A percentile compares a stretch with the other conserved stretches of the same genome.
These are phyloP conservation scores for Penicillium sp. DNA, from an alignment of 2,329 filamentous ascomycete species.

Conservation along the genomic window DNA sequence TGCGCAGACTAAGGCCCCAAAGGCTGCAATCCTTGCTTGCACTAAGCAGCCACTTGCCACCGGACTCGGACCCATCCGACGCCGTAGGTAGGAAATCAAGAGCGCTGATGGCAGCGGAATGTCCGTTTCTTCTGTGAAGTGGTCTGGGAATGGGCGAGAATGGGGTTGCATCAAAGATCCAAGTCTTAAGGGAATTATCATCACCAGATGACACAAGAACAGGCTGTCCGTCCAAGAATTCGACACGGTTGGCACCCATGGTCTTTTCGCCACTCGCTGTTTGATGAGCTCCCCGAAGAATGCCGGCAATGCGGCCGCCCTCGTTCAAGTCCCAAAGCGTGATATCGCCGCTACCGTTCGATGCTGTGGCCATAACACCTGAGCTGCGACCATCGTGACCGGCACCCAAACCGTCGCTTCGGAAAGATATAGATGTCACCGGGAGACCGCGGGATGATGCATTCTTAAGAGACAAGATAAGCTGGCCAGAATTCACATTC, in stretches of 20 bases:
- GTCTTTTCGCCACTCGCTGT: slow-evolving; percentile 55
- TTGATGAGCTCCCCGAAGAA: slow-evolving; percentile 83
- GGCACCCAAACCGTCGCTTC: slow-evolving; percentile 82
- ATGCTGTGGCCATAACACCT: slow-evolving; percentile 92
- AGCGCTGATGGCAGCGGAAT: slow-evolving; percentile 78
- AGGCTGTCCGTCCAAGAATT: slow-evolving; percentile 85
- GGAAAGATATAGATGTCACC: slow-evolving; percentile 81
- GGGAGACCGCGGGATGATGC: slow-evolving; percentile 58
- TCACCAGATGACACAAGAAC: slow-evolving; percentile 85
- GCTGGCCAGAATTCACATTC: slow-evolving; percentile 74
- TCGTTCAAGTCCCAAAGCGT: slow-evolving; percentile 95
- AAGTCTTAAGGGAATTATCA: slow-evolving; percentile 91
- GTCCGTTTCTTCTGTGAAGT: slow-evolving; percentile 80
- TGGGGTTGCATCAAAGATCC: slow-evolving; percentile 91
- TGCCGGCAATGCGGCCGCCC: slow-evolving; percentile 78
- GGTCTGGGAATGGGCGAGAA: slow-evolving; percentile 83
- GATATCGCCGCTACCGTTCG: slow-evolving; percentile 74
- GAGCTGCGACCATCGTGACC: slow-evolving; percentile 79
- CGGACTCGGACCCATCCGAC: slow-evolving; percentile 81
- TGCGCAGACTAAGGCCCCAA: slow-evolving; percentile 93
- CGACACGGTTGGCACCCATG: slow-evolving; percentile 73
- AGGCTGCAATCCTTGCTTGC: slow-evolving; percentile 84
- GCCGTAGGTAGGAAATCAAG: slow-evolving; percentile 82
- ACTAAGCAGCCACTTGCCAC: slow-evolving; percentile 91
- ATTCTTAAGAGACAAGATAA: slow-evolving; percentile 65